Evolutionary conservation across 164 flowering plant genomes (phyloP).

Genomic region (Vitis amurensis): DNA sequence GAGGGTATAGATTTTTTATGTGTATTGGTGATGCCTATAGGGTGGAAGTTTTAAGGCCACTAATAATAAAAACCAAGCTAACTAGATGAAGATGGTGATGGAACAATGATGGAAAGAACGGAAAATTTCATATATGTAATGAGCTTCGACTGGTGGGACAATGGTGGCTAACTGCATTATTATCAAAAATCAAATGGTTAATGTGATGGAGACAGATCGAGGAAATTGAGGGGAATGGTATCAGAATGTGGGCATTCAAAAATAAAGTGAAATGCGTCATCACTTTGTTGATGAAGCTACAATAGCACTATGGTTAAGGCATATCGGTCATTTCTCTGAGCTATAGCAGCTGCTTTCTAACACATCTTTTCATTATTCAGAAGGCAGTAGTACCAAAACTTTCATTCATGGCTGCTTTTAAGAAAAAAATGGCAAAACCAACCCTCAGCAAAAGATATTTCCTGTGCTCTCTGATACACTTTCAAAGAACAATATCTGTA

Average conservation of each 20-base stretch:
- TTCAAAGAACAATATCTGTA: constrained; percentile 13
- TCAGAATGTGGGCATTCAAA: neutral
- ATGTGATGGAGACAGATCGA: neutral
- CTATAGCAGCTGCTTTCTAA: neutral
- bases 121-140: neutral
- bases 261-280: neutral
- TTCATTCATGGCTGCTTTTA: constrained; percentile 12
- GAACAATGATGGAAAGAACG: neutral
- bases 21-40: neutral
- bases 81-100: neutral
- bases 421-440: constrained; percentile 19
- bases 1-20: too few species aligned
- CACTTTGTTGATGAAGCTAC: neutral
- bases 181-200: constrained; percentile 5
- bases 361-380: neutral
- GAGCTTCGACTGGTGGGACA: neutral
- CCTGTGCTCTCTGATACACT: neutral
- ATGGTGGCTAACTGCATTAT: neutral
- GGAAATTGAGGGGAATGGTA: neutral
- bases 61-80: neutral
- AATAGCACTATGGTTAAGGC: neutral
- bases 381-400: constrained; percentile 9
- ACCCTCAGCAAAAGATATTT: constrained; percentile 16
- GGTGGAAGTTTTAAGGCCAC: neutral
- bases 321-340: neutral